Evolutionary conservation across 768 basidiomycete species (phyloP).

Genomic region (Termitomyces sp.): DNA sequence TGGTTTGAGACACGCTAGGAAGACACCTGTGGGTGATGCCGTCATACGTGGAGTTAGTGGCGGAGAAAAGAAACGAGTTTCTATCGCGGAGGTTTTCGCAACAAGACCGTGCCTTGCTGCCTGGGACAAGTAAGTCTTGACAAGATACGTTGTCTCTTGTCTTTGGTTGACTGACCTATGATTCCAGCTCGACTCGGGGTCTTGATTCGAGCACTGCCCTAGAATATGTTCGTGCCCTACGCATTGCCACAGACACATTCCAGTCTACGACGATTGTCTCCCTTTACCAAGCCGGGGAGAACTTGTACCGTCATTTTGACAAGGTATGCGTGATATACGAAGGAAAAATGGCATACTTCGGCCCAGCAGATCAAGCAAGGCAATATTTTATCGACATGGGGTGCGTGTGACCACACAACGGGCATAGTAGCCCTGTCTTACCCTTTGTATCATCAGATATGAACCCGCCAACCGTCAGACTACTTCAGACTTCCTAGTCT

Average conservation of each 20-base stretch:
- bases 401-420: constrained; percentile 9
- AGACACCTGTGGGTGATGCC: constrained; percentile 65
- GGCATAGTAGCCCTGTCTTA: not conserved
- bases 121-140: constrained; percentile 17
- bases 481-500: constrained; percentile 59
- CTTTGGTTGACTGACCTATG: not conserved
- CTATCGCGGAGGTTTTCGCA: constrained; percentile 61
- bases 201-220: constrained; percentile 67
- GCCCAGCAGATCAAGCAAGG: constrained; percentile 56
- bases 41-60: constrained; percentile 52
- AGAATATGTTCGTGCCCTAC: constrained; percentile 65
- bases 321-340: constrained; percentile 78
- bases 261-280: constrained; percentile 66
- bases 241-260: constrained; percentile 55
- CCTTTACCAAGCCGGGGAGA: constrained; percentile 80
- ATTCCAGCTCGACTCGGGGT: constrained; percentile 54
- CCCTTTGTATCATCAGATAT: constrained; percentile 28
- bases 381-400: constrained; percentile 69
- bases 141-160: not conserved
- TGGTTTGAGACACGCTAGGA: constrained; percentile 67
- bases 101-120: constrained; percentile 49
- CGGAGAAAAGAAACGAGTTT: constrained; percentile 53
- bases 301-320: constrained; percentile 62
- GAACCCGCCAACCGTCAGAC: constrained; percentile 59
- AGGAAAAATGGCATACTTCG: constrained; percentile 71